Conservation (phyloP, 768 basidiomycete species). For the Xerocomellus amylosporus region DNA sequence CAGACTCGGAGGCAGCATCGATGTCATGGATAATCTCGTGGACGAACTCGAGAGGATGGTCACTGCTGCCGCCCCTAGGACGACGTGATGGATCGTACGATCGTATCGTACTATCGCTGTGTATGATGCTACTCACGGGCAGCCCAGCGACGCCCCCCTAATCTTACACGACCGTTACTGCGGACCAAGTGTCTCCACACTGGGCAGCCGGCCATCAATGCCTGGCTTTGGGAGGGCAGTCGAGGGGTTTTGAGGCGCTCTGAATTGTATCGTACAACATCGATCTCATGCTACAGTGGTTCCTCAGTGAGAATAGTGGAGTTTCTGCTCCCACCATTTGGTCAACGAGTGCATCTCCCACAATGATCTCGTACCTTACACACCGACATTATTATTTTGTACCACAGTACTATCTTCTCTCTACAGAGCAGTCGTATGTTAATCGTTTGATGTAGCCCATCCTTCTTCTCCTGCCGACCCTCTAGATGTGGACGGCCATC, state of each 20-base stretch:
- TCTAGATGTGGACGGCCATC: conserved; percentile 13
- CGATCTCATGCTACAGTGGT: too few relatives aligned
- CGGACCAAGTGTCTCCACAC: not conserved
- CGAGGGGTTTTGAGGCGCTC: too few relatives aligned
- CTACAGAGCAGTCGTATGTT: not conserved
- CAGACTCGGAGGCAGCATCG: conserved; percentile 28
- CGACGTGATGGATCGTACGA: not conserved
- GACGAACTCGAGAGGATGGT: conserved; percentile 74
- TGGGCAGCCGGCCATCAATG: too few relatives aligned
- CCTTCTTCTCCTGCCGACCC: conserved; percentile 16
- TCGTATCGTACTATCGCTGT: not conserved
- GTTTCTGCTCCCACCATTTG: too few relatives aligned
- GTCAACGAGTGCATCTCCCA: too few relatives aligned
- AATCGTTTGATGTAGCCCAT: conserved; percentile 13
- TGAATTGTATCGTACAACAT: too few relatives aligned
- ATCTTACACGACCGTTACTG: not conserved
- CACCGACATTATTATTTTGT: not conserved
- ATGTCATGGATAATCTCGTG: conserved; percentile 83
- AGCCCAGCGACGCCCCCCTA: not conserved
- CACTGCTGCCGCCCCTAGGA: not conserved
- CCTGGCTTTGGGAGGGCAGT: too few relatives aligned
- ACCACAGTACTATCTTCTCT: not conserved
- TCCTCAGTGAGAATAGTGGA: too few relatives aligned
- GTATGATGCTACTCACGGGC: not conserved
- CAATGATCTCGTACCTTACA: too few relatives aligned